Evolutionary conservation across 352 stramenopile species (phyloP).

Genomic region (Detonula confervacea): DNA sequence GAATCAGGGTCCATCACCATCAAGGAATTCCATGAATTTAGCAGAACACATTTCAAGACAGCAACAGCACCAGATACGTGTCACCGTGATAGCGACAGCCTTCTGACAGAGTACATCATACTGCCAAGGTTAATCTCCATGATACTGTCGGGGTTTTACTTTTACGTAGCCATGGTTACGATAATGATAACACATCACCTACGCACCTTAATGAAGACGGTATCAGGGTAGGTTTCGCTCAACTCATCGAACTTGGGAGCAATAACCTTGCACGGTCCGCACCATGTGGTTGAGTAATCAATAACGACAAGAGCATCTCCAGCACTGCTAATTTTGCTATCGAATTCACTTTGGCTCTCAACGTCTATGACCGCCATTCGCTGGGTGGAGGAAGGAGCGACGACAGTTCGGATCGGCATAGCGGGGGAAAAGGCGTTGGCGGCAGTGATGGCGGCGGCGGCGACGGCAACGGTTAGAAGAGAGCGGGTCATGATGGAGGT

Average conservation of each 20-base stretch:
- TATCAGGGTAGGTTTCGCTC: slow-evolving; percentile 79
- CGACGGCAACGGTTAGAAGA: slow-evolving; percentile 34
- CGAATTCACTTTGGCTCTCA: slow-evolving; percentile 72
- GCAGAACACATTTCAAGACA: too few species aligned
- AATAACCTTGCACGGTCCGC: slow-evolving; percentile 85
- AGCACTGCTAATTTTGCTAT: slow-evolving; percentile 71
- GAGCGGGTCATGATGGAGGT: slow-evolving; percentile 52
- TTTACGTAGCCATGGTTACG: not conserved
- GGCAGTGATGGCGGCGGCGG: slow-evolving; percentile 23
- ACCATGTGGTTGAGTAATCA: slow-evolving; percentile 85
- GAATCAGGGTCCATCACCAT: too few species aligned
- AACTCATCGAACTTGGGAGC: slow-evolving; percentile 85
- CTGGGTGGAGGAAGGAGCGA: slow-evolving; percentile 26
- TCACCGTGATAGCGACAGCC: too few species aligned
- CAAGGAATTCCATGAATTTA: too few species aligned
- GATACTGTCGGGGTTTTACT: too few species aligned
- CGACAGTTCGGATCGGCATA: not conserved
- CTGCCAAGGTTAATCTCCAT: too few species aligned
- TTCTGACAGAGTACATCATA: too few species aligned
- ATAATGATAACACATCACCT: not conserved
- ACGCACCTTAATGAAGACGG: slow-evolving; percentile 83
- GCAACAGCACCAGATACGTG: too few species aligned
- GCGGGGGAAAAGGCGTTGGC: slow-evolving; percentile 23
- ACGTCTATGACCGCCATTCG: slow-evolving; percentile 78
- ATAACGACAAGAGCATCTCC: slow-evolving; percentile 68